Evolutionary conservation across 2,329 filamentous ascomycete species (phyloP), one percentile per base, ranked within the genome.

Genomic region (Pyrenochaeta sp.): DNA sequence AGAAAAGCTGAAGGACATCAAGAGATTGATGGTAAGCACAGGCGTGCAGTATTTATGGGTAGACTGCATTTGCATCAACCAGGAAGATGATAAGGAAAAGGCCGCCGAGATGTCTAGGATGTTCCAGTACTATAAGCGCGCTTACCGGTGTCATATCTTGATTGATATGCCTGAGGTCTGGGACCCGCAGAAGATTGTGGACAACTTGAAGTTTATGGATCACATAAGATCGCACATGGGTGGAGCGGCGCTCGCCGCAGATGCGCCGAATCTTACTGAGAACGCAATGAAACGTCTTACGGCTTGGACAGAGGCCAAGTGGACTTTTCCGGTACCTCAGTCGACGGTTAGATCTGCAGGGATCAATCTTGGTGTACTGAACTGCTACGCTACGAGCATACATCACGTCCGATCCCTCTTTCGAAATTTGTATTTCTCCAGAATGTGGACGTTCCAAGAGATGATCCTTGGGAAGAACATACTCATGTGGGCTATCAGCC

Each of bases 51-150:
- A 46, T 30, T 36, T 51, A 1, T 51, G 49, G 49, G 49, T 59
- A 14, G 63, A 68, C 47, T 65, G 61, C 35, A 46, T 68, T 15
- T 67, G 65, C 45, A 45, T 68, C 27, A 62, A 65, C 21, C 65
- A 68, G 33, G 55, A 36, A 10, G 56, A 64, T 2, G 54, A 57
- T 0, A 23, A 20, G 5, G 49, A 51, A 11, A 31, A 51, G 31
- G 36, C 49, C 6, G n/a, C 33, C 17, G 49, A 51, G 20, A 15
- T 51, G 10, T 40, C 43, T 1, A 46, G 30, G 43, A 51, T 51
- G 49, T 51, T 51, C 12, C 35, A 51, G 30, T 51, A 51, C 17
- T 51, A 51, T 36, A 51, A 51, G 15, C 35, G 11, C 9, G 49
- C 49, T 11, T 20, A 46, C 3, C 40, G 35, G 23, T 51, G 49